Percentiles rank a stretch among this genome's conserved stretches.
Conservation (phyloP, 2,329 filamentous ascomycete genomes). For the Allantophomopsis cytisporea region DNA sequence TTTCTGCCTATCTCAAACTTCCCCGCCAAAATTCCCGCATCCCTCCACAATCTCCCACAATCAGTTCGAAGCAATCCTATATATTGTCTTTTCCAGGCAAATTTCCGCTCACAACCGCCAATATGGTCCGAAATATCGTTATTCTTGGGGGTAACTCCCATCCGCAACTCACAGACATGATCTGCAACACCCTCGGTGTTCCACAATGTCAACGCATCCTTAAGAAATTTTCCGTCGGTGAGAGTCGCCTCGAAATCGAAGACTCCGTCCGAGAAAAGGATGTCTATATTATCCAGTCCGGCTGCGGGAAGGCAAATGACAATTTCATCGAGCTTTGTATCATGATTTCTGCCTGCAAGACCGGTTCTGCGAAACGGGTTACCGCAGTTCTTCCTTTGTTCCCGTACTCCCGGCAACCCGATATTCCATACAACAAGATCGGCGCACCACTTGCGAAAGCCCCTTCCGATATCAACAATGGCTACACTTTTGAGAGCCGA, state of each 20-base stretch:
- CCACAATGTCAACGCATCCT: constrained; percentile 75
- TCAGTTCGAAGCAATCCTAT: too few species aligned
- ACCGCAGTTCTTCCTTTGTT: constrained; percentile 92
- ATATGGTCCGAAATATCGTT: constrained; percentile 90
- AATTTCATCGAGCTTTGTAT: constrained; percentile 94
- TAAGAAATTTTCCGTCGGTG: constrained; percentile 86
- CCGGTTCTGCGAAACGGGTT: constrained; percentile 80
- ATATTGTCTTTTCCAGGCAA: too few species aligned
- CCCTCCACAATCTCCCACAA: too few species aligned
- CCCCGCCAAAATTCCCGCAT: too few species aligned
- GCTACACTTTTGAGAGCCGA: constrained; percentile 81
- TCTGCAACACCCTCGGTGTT: constrained; percentile 81
- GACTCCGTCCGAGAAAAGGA: constrained; percentile 97
- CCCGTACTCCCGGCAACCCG: constrained; percentile 91
- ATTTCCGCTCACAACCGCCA: neutral
- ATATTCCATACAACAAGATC: constrained; percentile 91
- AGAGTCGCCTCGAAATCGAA: constrained; percentile 88
- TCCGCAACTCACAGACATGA: constrained; percentile 70
- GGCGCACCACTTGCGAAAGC: constrained; percentile 76
- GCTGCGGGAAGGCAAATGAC: constrained; percentile 87
- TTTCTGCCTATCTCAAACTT: too few species aligned
- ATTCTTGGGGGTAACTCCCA: constrained; percentile 90
- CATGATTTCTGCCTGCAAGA: constrained; percentile 96
- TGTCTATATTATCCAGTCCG: constrained; percentile 96
- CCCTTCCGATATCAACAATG: constrained; percentile 31